Evolutionary conservation across 441 rosid genomes (phyloP), one percentile per base, ranked within the genome.

Genomic region (Erysimum cheiri): DNA sequence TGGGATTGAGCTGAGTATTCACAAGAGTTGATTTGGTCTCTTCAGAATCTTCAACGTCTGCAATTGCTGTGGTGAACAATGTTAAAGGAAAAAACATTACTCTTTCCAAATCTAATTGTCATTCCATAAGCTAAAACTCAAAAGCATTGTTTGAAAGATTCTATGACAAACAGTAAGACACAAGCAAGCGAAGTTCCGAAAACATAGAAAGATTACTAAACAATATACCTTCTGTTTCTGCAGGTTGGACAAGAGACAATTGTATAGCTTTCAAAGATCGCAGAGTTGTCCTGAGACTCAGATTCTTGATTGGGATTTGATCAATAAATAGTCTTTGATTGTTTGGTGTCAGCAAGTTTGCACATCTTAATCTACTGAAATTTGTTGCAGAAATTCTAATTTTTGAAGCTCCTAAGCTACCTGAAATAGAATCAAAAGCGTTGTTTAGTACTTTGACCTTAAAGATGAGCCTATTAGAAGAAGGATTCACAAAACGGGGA

Each of bases 1-100:
- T 67, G 15, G 69, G 78, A 46, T 44, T 39, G 50, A 68, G 73
- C 26, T 74, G 69, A 67, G 58, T 37, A 29, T 60, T 67, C 78
- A 60, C 47, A 46, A 19, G 37, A 74, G 41, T 60, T 67, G 78
- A 0, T 53, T 60, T 46, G 31, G 64, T 68, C 64, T 67, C 62
- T 60, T 67, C 73, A 36, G 63, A 29, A 60, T 67, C 73, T 61
- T 74, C 73, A 36, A 68, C 32, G 9, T 60, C 78, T 12, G 54
- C 22, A 36, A 37, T 28, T 60, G 58, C 69, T 60, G 33, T 4
- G 4, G 12, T 15, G 56, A n/a, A 53, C 24, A 50, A n/a, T 14
- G 66, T 60, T 37, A 47, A 58, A 28, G 40, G 15, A 49, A 24
- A 39, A 15, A 58, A 24, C 48, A 58, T 1, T 32, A 35, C 14